Base-by-base conservation (phyloP, 805 yeast species). In the Pichia cephalocereana region DNA sequence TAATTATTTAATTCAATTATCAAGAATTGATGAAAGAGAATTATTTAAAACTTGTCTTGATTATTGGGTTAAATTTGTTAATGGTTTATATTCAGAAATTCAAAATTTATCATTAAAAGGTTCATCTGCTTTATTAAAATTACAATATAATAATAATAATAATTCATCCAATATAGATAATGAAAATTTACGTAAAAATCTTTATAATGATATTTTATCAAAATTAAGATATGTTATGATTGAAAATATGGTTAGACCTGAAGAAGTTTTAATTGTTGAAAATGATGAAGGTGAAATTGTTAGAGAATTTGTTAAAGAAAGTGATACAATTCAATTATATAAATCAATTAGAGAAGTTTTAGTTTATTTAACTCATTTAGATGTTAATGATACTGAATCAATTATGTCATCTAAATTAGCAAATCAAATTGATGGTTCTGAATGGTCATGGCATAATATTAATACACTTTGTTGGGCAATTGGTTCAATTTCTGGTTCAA, bases 281-380 rank as follows among this genome's bases (percentile, higher is more conserved):
- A 91, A 91, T 64, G 99, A 93, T 68, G 99, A 93, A 70, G 99
- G 99, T 58, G 99, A 93, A 70, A 91, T 93, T 65, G 99, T 93
- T 41, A 80, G 99, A 62, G 98, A 91, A 62, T 90, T 91, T 55
- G 96, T 91, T 49, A 88, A 87, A 62, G 99, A 93, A 68, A 84
- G 93, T 63, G 99, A 93, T 65, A 93, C 99, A 11, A 93, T 93
- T 60, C 96, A 89, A 57, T 74, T 93, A 52, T 93, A 93, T 72
- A 91, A 93, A 69, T 82, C 91, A 31, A 87, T 90, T 87, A 82
- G 98, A 67, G 98, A 93, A 66, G 95, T 89, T 14, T 72, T 93
- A 49, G 99, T 93, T 47, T 93, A 88, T 65, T 74, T 93, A 63
- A 93, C 99, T 7, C 99, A 93, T 67, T 77, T 93, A 66, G 93